These are phyloP conservation scores for Paramecium caudatum DNA, from an alignment of 73 alveolate genomes.

Conservation along the genomic window DNA sequence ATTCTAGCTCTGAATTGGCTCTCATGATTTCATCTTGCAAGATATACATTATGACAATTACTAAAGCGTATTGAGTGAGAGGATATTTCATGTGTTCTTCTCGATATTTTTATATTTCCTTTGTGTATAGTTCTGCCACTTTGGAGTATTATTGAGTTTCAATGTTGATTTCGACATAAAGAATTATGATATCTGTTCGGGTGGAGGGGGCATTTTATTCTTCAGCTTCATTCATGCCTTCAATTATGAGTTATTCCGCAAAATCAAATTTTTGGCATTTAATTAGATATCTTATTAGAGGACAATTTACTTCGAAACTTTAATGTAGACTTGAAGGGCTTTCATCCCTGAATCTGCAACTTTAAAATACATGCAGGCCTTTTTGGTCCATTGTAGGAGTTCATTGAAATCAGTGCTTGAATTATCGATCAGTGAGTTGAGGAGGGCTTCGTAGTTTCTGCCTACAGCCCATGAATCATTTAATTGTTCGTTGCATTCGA, in stretches of 20 bases:
- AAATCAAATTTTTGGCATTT: conserved; percentile 19
- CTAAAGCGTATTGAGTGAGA: conserved; percentile 14
- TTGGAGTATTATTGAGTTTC: conserved; percentile 24
- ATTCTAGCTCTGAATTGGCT: conserved; percentile 18
- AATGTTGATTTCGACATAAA: background rate
- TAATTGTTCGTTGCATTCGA: conserved; percentile 43
- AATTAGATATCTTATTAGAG: background rate
- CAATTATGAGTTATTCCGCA: conserved; percentile 23
- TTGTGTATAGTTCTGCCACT: conserved; percentile 31
- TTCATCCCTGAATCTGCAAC: conserved; percentile 63
- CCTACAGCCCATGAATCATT: conserved; percentile 70
- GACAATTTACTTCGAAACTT: conserved; percentile 44
- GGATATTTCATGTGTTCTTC: conserved; percentile 56
- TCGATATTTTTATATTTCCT: background rate
- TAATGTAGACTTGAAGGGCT: background rate
- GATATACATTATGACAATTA: background rate
- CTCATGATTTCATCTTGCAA: conserved; percentile 48
- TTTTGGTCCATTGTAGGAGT: conserved; percentile 24
- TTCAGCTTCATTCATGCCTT: background rate
- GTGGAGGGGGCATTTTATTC: conserved; percentile 59
- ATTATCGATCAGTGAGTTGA: background rate
- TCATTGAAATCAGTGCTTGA: background rate
- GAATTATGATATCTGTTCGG: background rate
- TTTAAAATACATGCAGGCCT: conserved; percentile 10
- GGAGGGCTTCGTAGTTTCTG: conserved; percentile 59